Evolutionary conservation across 2,329 filamentous ascomycete species (phyloP), one percentile per base, ranked within the genome.

Genomic region (Epichloe sibirici): DNA sequence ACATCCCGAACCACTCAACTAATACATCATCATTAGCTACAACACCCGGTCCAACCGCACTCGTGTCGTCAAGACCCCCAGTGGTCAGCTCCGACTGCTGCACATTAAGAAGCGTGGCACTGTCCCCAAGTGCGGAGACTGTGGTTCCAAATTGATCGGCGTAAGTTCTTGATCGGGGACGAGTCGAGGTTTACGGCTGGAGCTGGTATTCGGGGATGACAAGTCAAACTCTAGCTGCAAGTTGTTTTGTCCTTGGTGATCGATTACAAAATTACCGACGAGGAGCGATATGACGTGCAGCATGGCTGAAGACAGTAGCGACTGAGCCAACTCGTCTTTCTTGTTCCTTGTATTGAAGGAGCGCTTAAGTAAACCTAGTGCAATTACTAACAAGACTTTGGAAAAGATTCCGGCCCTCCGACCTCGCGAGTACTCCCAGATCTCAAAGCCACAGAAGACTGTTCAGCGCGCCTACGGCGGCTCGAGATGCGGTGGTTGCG

Each of bases 61-160:
- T 73, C 87, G 93, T 72, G 81, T 94, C 69, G 74, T 95, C 76
- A 93, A 93, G 83, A 98, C 93, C 64, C 93, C 94, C 64, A 94
- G 93, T 74, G 93, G 93, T 73, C 83, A 91, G 74, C 85, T 95
- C 69, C 85, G 93, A 74, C 85, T 95, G 72, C 87, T 97, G 67
- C 91, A 98, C 86, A 90, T 96, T 81, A 97, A 97, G 88, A 98
- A 98, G 89, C 88, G 85, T 74, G 93, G 90, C 66, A 95, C 90
- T 72, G 87, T 90, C 61, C 93, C 93, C 71, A 98, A 98, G 83
- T 98, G 93, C 74, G 88, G 94, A 82, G 93, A 98, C 82, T 98
- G 94, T 72, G 93, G 93, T 71, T 83, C 83, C 79, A 97, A 97
- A 81, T 86, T 98, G 69, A 83, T 89, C 71, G 93, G 93, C 75